Evolutionary conservation across 306 rosid genomes (phyloP), one percentile per base, ranked within the genome.

Genomic region (Cucumis melo): DNA sequence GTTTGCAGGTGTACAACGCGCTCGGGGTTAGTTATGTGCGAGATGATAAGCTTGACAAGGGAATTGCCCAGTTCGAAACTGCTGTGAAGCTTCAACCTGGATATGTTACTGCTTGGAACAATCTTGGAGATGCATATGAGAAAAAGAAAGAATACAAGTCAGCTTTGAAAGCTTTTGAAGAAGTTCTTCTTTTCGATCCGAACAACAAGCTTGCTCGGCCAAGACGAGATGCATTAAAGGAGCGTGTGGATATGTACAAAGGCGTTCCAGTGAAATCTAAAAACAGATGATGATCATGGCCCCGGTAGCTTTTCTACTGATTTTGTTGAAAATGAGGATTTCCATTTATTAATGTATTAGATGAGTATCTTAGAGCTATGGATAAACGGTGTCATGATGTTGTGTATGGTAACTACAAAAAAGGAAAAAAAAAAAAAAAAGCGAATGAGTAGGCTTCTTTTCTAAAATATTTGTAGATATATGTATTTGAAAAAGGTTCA

Each of bases 21-120:
- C 96, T 93, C 1, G 98, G 98, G 23, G 96, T 93, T 58, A 86
- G 97, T 83, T 88, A 90, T 38, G 75, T 84, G n/a, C 96, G 95
- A 0, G 98, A 93, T 2, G 94, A 87, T 46, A 91, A 93, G 85
- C 82, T 91, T 21, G 96, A 92, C n/a, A 91, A 88, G 79, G 98
- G 96, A 86, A 91, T 93, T 48, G 81, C 85, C 32, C 92, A 91
- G 80, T 90, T 93, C 29, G 92, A 91, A 86, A 91, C 86, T 13
- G 98, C 98, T 16, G 97, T 93, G 77, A 93, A 87, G 87, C 84
- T 93, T 83, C 97, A 93, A 81, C 97, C 97, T 1, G 97, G 98
- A 48, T 93, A 93, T 82, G 96, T 91, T 80, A 93, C 97, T 13
- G 96, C 98, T 41, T 91, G 98, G 98, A 93, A 93, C 88, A 91